Base-by-base conservation (phyloP, 202 grass and related monocot species). In the Carex arenaria region DNA sequence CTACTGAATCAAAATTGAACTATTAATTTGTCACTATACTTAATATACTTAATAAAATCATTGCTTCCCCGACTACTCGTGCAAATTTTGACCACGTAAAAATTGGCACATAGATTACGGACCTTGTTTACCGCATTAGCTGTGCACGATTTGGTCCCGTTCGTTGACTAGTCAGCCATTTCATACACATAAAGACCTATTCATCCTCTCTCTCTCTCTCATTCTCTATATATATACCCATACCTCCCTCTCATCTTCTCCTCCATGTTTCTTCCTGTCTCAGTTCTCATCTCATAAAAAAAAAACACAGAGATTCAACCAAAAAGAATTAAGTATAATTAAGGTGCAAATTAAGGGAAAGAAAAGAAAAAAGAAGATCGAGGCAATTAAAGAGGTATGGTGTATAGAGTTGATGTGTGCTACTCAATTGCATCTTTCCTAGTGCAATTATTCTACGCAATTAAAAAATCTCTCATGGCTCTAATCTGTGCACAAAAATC, bases 401-500 rank as follows among this genome's bases (percentile, higher is more conserved):
- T 76, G 14, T 31, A 73, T 64, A 66, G 67, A 55, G 66, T 81
- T 18, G 70, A 82, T 3, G 67, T 85, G 15, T 23, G 70, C n/a
- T 85, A 32, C 12, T 77, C 60, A 8, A 62, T 84, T 62, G 23
- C 59, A 53, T 80, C 77, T 67, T 79, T 72, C 63, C 62, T 89
- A 52, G 62, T 63, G 36, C 55, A 89, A 57, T 34, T 86, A 54
- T 64, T 86, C 4, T 71, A 52, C 10, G 51, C 49, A 20, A 65
- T 83, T 23, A 84, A 31, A 38, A 84, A 86, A 78, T 49, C n/a
- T 51, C 38, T 82, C 57, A 74, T 66, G 56, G 52, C 59, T 53
- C 56, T 73, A 12, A 64, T 82, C 18, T 67, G 55, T 64, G 19
- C 69, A 3, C 26, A 40, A 40, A 61, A 70, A 4, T 71, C 88